Conservation (phyloP, 371 early-diverging fungal species). For the Cokeromyces recurvatus region DNA sequence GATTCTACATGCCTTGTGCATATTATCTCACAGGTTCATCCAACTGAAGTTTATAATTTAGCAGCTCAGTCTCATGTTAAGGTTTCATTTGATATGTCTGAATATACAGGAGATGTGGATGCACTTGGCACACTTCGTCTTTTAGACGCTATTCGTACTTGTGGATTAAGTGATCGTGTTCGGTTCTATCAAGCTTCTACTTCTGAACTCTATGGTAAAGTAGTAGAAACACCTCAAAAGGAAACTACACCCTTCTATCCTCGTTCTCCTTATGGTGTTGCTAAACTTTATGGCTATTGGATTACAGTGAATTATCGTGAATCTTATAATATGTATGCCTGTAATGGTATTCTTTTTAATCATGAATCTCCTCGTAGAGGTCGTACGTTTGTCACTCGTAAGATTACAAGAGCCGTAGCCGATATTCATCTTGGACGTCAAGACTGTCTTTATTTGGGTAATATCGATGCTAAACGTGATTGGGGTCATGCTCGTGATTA, state of each 20-base stretch:
- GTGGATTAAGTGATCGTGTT: slow-evolving; percentile 65
- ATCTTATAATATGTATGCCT: slow-evolving; percentile 78
- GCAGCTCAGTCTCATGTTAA: slow-evolving; percentile 82
- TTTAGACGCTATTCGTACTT: slow-evolving; percentile 78
- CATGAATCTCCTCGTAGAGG: slow-evolving; percentile 85
- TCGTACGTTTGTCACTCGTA: slow-evolving; percentile 81
- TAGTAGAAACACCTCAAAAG: slow-evolving; percentile 75
- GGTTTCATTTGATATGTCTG: slow-evolving; percentile 87
- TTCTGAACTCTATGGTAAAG: slow-evolving; percentile 81
- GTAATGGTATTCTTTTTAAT: slow-evolving; percentile 86
- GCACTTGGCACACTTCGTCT: slow-evolving; percentile 79
- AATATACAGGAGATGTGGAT: slow-evolving; percentile 87
- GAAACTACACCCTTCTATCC: slow-evolving; percentile 89
- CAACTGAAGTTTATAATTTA: slow-evolving; percentile 79
- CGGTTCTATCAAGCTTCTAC: slow-evolving; percentile 86
- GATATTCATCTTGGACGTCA: slow-evolving; percentile 69
- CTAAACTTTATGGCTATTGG: slow-evolving; percentile 84
- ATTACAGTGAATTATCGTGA: slow-evolving; percentile 82
- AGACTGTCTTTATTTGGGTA: slow-evolving; percentile 74
- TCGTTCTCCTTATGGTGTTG: slow-evolving; percentile 82
- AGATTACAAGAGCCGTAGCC: slow-evolving; percentile 81
- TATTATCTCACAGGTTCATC: slow-evolving; percentile 72
- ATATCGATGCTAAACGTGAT: slow-evolving; percentile 82
- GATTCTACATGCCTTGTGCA: slow-evolving; percentile 79
- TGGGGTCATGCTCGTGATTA: slow-evolving; percentile 91